These are phyloP conservation scores for Chimonanthus salicifolius DNA, from an alignment of 164 flowering plant genomes.

Conservation along the genomic window DNA sequence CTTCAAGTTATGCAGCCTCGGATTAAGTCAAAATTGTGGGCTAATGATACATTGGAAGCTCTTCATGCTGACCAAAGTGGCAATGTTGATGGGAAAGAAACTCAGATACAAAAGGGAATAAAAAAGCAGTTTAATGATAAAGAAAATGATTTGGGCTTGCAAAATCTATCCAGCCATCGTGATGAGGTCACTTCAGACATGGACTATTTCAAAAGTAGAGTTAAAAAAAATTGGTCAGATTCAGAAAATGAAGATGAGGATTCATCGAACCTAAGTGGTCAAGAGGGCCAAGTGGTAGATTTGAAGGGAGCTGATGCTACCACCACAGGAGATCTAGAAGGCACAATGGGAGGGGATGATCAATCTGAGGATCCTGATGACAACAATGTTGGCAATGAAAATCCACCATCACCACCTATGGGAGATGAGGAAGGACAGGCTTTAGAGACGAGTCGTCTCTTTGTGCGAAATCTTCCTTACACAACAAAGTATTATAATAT, in stretches of 20 bases:
- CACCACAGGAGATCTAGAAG: slow-evolving; percentile 8
- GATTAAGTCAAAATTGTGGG: slow-evolving; percentile 77
- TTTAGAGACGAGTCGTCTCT: slow-evolving; percentile 69
- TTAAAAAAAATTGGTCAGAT: slow-evolving; percentile 78
- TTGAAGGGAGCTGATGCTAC: slow-evolving; percentile 9
- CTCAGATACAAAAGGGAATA: slow-evolving; percentile 16
- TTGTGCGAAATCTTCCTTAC: slow-evolving; percentile 89
- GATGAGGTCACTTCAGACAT: slow-evolving; percentile 53
- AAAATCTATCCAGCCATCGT: slow-evolving; percentile 5
- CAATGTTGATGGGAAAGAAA: slow-evolving; percentile 16
- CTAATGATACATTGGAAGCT: slow-evolving; percentile 59
- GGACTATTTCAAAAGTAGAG: slow-evolving; percentile 83
- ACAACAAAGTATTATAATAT: slow-evolving; percentile 56
- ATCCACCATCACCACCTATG: slow-evolving; percentile 16
- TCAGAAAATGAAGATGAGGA: slow-evolving; percentile 47
- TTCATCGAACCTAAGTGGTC: slow-evolving; percentile 10
- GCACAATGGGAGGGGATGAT: slow-evolving; percentile 21
- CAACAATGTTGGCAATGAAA: slow-evolving; percentile 19
- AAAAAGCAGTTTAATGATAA: slow-evolving; percentile 14
- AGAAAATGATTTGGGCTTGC: slow-evolving; percentile 1
- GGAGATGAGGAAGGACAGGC: slow-evolving; percentile 31
- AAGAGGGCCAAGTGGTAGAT: slow-evolving; percentile 10
- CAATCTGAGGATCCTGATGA: slow-evolving; percentile 19
- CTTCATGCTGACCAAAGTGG: slow-evolving; percentile 20
- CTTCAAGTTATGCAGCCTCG: slow-evolving; percentile 84